Base-by-base conservation (phyloP, 2,329 filamentous ascomycete species). In the Exophiala oligosperma region DNA sequence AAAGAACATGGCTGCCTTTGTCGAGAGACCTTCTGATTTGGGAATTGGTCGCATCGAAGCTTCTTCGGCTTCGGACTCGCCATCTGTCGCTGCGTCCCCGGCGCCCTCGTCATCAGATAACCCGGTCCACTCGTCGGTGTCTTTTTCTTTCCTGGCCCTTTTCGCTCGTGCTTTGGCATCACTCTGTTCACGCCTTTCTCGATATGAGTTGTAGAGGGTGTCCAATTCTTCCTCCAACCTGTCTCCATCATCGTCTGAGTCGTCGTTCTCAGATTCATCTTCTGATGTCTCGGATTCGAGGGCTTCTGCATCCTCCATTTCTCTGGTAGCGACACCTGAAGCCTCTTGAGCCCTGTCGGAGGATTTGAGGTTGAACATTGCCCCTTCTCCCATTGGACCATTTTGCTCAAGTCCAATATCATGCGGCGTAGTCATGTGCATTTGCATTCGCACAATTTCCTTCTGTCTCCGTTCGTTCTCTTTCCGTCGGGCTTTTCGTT, bases 391-490 rank as follows among this genome's bases (percentile, higher is more conserved):
- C 50, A 84, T 79, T 0, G 90, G 89, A 0, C 91, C 91, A 24
- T 84, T 77, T 74, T 94, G 91, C 71, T 96, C 94, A 77, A 96
- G 84, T 69, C 94, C 94, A 63, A 99, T 96, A 64, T 99, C 94
- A 81, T 91, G 94, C 6, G 94, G 94, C 0, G 92, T 90, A 1
- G 88, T 88, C 94, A 99, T 99, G 76, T 97, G 88, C 79, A 99
- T 86, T 74, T 99, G 94, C 88, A 99, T 89, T 35, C 94, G 87
- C n/a, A 96, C 82, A 60, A 97, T 91, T 64, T 97, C 94, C 67
- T 90, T 94, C 67, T 94, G 90, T 75, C 96, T 97, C 73, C 86
- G 86, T 74, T 99, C 94, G 65, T 99, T 99, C 60, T 96, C 92
- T 67, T 83, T 90, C 64, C 92, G 84, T 66, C 88, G 85, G 68